Base-by-base conservation (phyloP, 169 alveolate genomes). In the Plasmodium blacklocki region DNA sequence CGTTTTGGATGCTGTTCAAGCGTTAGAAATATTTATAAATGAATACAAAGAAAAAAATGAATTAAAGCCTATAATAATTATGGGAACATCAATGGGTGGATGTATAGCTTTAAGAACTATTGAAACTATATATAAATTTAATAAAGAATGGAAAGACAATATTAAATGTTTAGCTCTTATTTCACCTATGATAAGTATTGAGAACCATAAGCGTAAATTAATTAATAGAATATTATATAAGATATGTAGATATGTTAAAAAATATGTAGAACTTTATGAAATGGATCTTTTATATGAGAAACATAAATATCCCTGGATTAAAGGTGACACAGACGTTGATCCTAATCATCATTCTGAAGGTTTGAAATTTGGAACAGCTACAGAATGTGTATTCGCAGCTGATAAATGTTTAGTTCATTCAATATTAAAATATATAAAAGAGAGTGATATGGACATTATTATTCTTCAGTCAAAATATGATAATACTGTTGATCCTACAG, bases 1-100 rank as follows among this genome's bases (percentile, higher is more conserved):
- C 26, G 75, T 87, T 58, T 60, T 68, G 3, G 96, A 93, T 62
- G 72, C 93, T 21, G 56, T 93, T 29, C 95, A 93, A 85, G 93
- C 93, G 54, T 60, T 93, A 15, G 92, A 86, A 63, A 80, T 93
- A 18, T 92, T 93, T 45, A 47, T 76, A 23, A 39, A 76, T 14
- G 88, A 76, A 62, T 76, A 70, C 76, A 64, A 76, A 76, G 75
- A 76, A 29, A 64, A 64, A 56, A 56, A 76, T 76, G 75, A 76
- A 11, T 62, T 76, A 39, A 76, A 76, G n/a, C 88, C 88, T 2
- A 76, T 76, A 8, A 76, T 76, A 23, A 63, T 76, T 63, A 62
- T 76, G 88, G 88, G 88, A 9, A 47, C 66, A 29, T 76, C 88
- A 18, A 76, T 76, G 88, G 88, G 88, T 49, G 88, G 88, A 9